Evolutionary conservation across 495 filamentous ascomycete species (phyloP).

Genomic region (Amniculicola lignicola): DNA sequence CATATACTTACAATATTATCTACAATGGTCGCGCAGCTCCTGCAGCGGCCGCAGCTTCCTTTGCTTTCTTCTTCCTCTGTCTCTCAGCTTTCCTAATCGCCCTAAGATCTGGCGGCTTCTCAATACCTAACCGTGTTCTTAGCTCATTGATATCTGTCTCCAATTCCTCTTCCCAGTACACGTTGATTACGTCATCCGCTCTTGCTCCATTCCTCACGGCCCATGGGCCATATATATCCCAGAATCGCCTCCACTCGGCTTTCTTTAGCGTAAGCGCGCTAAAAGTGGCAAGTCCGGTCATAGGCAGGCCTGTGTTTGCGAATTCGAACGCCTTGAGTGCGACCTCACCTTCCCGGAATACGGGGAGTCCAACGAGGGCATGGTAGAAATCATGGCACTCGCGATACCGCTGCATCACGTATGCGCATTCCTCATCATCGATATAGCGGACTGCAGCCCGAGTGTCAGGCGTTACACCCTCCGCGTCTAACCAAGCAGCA

Average conservation of each 20-base stretch:
- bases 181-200: slow-evolving; percentile 83
- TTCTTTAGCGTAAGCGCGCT: slow-evolving; percentile 69
- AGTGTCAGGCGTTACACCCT: slow-evolving; percentile 90
- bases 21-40: no score
- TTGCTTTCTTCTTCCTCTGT: slow-evolving; percentile 58
- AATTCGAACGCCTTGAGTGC: slow-evolving; percentile 97
- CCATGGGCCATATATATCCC: slow-evolving; percentile 79
- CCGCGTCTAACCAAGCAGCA: slow-evolving; percentile 81
- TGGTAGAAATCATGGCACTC: slow-evolving; percentile 99
- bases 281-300: slow-evolving; percentile 83
- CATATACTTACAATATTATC: no score
- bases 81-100: slow-evolving; percentile 68
- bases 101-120: slow-evolving; percentile 85
- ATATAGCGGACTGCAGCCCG: slow-evolving; percentile 79
- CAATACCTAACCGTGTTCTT: slow-evolving; percentile 70
- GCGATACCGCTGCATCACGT: slow-evolving; percentile 97
- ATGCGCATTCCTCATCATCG: slow-evolving; percentile 90
- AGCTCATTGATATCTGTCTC: slow-evolving; percentile 78
- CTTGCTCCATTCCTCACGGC: slow-evolving; percentile 76
- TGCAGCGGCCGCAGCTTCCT: slow-evolving; percentile 7
- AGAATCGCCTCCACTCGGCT: slow-evolving; percentile 69
- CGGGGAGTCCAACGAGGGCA: slow-evolving; percentile 84
- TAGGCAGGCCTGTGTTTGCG: slow-evolving; percentile 86
- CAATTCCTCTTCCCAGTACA: slow-evolving; percentile 97
- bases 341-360: slow-evolving; percentile 90